These are phyloP conservation scores for Citrus medica DNA, from an alignment of 345 rosid genomes.

Conservation along the genomic window DNA sequence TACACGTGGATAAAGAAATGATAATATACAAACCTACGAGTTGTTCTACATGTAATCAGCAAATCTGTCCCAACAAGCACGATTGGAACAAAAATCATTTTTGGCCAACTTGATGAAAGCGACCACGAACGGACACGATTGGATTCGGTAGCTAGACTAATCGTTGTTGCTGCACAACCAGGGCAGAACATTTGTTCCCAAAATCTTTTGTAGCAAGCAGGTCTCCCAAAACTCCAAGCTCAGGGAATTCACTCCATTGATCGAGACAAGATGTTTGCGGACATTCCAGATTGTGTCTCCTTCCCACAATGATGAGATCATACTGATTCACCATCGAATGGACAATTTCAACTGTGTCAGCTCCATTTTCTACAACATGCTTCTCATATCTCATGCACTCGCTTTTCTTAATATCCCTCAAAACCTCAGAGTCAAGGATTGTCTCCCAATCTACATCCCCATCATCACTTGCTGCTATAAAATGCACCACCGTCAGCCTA, in stretches of 20 bases:
- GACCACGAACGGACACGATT: too few relatives aligned
- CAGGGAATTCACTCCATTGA: slow-evolving; percentile 23
- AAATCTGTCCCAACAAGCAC: background rate
- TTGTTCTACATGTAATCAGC: too few relatives aligned
- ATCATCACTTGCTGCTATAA: background rate
- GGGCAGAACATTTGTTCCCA: slow-evolving; percentile 3
- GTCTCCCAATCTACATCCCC: slow-evolving; percentile 10
- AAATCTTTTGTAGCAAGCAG: slow-evolving; percentile 20
- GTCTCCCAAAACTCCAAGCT: slow-evolving; percentile 26
- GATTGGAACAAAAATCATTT: too few relatives aligned
- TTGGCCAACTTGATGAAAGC: background rate
- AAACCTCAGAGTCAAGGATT: slow-evolving; percentile 16
- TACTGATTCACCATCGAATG: background rate
- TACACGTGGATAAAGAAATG: too few relatives aligned
- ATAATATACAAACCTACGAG: too few relatives aligned
- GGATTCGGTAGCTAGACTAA: background rate
- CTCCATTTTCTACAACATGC: slow-evolving; percentile 10
- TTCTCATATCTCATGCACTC: background rate
- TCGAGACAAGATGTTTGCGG: slow-evolving; percentile 12
- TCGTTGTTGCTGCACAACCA: slow-evolving; percentile 21
- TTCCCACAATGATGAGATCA: slow-evolving; percentile 24
- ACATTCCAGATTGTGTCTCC: slow-evolving; percentile 3
- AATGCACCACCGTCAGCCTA: slow-evolving; percentile 9
- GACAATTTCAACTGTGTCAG: slow-evolving; percentile 4
- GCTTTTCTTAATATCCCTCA: slow-evolving; percentile 7